Evolutionary conservation across 1,139 yeast species (phyloP).

Genomic region (Suhomyces terraborum): DNA sequence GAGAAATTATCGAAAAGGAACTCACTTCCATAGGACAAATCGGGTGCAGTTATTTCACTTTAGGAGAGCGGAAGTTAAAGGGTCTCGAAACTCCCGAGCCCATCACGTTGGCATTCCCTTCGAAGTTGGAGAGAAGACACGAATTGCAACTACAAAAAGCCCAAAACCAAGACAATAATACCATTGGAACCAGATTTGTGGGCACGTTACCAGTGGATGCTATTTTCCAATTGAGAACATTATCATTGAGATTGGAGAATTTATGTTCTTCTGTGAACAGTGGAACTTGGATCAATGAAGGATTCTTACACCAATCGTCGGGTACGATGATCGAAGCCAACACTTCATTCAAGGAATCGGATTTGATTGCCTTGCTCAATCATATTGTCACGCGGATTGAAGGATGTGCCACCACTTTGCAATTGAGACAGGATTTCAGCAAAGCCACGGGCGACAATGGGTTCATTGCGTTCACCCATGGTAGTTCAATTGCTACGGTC

Average conservation of each 20-base stretch:
- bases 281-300: conserved; percentile 26
- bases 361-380: conserved; percentile 53
- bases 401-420: conserved; percentile 46
- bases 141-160: conserved; percentile 42
- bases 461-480: conserved; percentile 25
- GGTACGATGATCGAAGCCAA: conserved; percentile 27
- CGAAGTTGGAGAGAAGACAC: conserved; percentile 58
- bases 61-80: conserved; percentile 88
- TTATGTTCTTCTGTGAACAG: conserved; percentile 44
- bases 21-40: conserved; percentile 63
- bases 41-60: conserved; percentile 67
- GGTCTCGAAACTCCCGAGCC: conserved; percentile 94
- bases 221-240: conserved; percentile 49
- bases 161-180: conserved; percentile 19
- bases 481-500: conserved; percentile 27
- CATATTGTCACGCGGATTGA: conserved; percentile 68
- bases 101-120: conserved; percentile 79
- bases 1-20: conserved; percentile 68
- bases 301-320: conserved; percentile 31
- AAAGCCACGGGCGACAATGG: conserved; percentile 27
- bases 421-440: conserved; percentile 38
- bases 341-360: conserved; percentile 35
- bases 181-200: conserved; percentile 29
- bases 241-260: conserved; percentile 53
- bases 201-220: conserved; percentile 48